These are phyloP conservation scores for Prunus kanzakura DNA, from an alignment of 306 rosid species.

Conservation along the genomic window DNA sequence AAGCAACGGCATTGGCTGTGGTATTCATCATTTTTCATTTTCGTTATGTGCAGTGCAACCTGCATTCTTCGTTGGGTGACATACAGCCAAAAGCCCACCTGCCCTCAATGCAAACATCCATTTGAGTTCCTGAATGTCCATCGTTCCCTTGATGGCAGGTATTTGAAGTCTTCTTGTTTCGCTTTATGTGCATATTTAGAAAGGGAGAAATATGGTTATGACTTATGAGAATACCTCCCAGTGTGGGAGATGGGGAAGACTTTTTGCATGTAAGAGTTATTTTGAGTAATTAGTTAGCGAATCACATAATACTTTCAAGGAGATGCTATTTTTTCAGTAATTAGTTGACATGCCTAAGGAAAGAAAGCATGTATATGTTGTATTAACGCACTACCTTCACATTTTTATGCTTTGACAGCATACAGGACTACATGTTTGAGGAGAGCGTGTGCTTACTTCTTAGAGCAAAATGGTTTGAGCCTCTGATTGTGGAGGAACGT, in stretches of 20 bases:
- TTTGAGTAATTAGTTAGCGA: neutral
- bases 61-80: conserved; percentile 97
- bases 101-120: conserved; percentile 93
- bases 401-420: conserved; percentile 36
- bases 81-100: conserved; percentile 54
- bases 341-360: neutral
- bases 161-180: neutral
- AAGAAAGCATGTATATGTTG: neutral
- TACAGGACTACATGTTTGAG: conserved; percentile 80
- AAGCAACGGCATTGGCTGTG: neutral
- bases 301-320: neutral
- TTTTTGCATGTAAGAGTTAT: neutral
- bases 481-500: conserved; percentile 45
- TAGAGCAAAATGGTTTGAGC: conserved; percentile 83
- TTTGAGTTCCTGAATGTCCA: conserved; percentile 80
- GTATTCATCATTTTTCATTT: neutral
- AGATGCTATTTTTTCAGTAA: neutral
- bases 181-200: neutral
- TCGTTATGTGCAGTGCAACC: conserved; percentile 55
- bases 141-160: conserved; percentile 98
- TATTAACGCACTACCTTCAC: neutral
- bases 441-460: conserved; percentile 90
- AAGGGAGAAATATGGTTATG: conserved; percentile 1
- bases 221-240: neutral
- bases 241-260: neutral